Evolutionary conservation across 768 basidiomycete species (phyloP).

Genomic region (Boletus coccyginus): DNA sequence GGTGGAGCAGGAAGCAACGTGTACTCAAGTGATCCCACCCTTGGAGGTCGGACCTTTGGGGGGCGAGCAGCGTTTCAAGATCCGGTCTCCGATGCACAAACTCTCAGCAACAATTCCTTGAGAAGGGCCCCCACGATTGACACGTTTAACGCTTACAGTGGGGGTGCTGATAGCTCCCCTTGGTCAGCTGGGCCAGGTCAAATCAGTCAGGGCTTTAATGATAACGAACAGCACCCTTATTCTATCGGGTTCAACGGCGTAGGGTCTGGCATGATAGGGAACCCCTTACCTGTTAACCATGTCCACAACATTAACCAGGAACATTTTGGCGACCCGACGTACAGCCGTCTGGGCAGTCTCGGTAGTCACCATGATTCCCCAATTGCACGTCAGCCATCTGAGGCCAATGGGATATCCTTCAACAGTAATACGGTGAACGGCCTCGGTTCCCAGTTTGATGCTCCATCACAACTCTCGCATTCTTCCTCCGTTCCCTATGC

Average conservation of each 20-base stretch:
- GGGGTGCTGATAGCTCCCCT: slow-evolving; percentile 27
- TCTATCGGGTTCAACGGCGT: slow-evolving; percentile 24
- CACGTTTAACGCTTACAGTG: slow-evolving; percentile 36
- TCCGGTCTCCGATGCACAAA: slow-evolving; percentile 37
- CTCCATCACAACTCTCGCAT: slow-evolving; percentile 18
- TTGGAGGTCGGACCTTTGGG: slow-evolving; percentile 32
- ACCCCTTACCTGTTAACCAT: slow-evolving; percentile 18
- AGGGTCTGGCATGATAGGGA: slow-evolving; percentile 17
- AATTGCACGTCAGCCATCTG: slow-evolving; percentile 20
- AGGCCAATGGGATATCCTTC: slow-evolving; percentile 26
- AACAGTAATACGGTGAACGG: slow-evolving; percentile 14
- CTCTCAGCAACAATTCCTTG: slow-evolving; percentile 32
- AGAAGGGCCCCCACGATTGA: slow-evolving; percentile 38
- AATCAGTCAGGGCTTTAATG: slow-evolving; percentile 18
- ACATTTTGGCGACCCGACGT: slow-evolving; percentile 21
- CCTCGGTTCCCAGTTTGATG: slow-evolving; percentile 21
- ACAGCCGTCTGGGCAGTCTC: slow-evolving; percentile 22
- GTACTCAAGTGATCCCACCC: slow-evolving; percentile 37
- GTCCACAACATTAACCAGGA: slow-evolving; percentile 28
- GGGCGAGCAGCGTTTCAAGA: slow-evolving; percentile 43
- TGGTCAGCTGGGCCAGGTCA: slow-evolving; percentile 35
- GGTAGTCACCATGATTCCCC: slow-evolving; percentile 22
- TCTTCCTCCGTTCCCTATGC: slow-evolving; percentile 20
- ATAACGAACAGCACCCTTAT: slow-evolving; percentile 23
- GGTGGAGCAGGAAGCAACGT: slow-evolving; percentile 41